Evolutionary conservation across 768 basidiomycete species (phyloP), one percentile per base, ranked within the genome.

Genomic region (Suillus discolor): DNA sequence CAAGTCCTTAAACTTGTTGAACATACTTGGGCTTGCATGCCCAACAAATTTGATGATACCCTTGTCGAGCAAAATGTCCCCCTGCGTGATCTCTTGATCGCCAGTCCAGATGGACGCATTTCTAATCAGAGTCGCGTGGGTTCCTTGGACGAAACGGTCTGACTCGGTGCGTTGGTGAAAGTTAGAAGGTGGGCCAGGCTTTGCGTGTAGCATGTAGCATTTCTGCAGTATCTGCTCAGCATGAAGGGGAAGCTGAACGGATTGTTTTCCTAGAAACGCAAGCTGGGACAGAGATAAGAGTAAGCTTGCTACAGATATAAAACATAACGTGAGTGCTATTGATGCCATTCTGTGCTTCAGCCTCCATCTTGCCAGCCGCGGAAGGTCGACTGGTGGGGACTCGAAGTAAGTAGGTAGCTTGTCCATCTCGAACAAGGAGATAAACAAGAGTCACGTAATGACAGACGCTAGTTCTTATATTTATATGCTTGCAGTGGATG

Each of bases 31-130:
- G 63, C 83, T 79, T 67, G 89, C 80, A 66, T 83, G 78, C 47
- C 79, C 78, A 6, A 79, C 42, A 44, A 73, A 74, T 63, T 77
- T 78, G 54, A 80, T 76, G 55, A 79, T 70, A 34, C 78, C 78
- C 54, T 75, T 77, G 49, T 83, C 79, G 57, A 86, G 72, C 1
- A 81, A 70, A 28, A 86, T 69, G 31, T 79, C 79, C 12, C 76
- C 78, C n/a, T 75, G 74, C 18, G 74, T 65, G 23, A 85, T 67
- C 36, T 74, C 74, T 20, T 76, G 47, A 36, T 78, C 72, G 16
- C 85, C 86, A 0, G 84, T 85, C 85, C 85, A 87, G 25, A 87
- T 69, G 0, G 83, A 85, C 38, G 81, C 85, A 67, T 87, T 87
- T 65, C 62, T 75, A 49, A 87, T 74, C 65, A 80, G 70, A 8